Evolutionary conservation across 495 filamentous ascomycete genomes (phyloP).

Genomic region (Rostrohypoxylon terebratum): DNA sequence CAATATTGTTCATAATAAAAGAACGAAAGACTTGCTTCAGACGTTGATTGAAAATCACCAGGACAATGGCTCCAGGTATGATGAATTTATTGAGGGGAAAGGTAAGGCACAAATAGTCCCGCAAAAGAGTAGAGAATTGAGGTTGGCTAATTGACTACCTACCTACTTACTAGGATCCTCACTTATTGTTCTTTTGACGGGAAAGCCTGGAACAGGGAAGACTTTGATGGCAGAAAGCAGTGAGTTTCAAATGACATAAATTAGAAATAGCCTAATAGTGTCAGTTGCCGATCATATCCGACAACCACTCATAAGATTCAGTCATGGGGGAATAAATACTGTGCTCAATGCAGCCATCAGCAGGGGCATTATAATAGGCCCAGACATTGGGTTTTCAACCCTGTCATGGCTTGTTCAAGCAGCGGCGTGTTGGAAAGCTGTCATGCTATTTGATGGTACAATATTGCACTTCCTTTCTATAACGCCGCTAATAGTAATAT

Average conservation of each 20-base stretch:
- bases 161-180: background rate
- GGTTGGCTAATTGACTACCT: background rate
- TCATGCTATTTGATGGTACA: background rate
- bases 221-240: background rate
- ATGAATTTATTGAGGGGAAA: background rate
- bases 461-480: background rate
- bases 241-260: background rate
- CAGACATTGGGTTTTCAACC: background rate
- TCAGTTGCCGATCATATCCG: background rate
- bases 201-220: background rate
- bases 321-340: background rate
- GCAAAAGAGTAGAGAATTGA: background rate
- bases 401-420: background rate
- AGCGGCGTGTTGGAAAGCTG: background rate
- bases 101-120: background rate
- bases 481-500: background rate
- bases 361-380: background rate
- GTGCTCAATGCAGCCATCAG: background rate
- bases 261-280: background rate
- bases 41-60: background rate
- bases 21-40: background rate
- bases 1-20: background rate
- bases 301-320: background rate
- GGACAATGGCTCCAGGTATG: background rate
- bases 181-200: background rate